These are phyloP conservation scores for Nigrospora oryzae DNA, from an alignment of 2,329 filamentous ascomycete species.

Conservation along the genomic window DNA sequence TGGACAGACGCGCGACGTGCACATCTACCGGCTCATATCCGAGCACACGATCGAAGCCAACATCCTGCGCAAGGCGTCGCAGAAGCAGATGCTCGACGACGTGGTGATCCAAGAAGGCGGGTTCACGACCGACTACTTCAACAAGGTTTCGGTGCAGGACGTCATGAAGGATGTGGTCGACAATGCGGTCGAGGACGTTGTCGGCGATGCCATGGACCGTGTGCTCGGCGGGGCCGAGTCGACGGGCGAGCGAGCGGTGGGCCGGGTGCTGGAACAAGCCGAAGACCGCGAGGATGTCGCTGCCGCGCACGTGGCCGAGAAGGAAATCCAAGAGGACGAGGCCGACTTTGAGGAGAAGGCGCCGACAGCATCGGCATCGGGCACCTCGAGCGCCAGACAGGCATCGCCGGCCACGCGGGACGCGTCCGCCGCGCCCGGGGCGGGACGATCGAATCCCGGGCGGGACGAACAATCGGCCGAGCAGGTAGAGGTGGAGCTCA, in stretches of 20 bases:
- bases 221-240: slow-evolving; percentile 63
- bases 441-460: slow-evolving; percentile 26
- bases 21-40: slow-evolving; percentile 91
- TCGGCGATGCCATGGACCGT: slow-evolving; percentile 70
- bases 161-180: slow-evolving; percentile 53
- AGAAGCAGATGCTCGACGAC: slow-evolving; percentile 96
- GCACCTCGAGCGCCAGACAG: slow-evolving; percentile 40
- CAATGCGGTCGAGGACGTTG: slow-evolving; percentile 33
- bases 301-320: slow-evolving; percentile 79
- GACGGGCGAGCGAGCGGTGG: slow-evolving; percentile 52
- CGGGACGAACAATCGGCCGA: slow-evolving; percentile 28
- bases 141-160: slow-evolving; percentile 62
- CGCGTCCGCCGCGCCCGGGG: slow-evolving; percentile 20
- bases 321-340: slow-evolving; percentile 80
- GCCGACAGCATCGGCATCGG: slow-evolving; percentile 31
- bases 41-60: slow-evolving; percentile 97
- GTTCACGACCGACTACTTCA: slow-evolving; percentile 95
- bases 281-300: slow-evolving; percentile 89
- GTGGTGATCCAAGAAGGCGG: slow-evolving; percentile 97
- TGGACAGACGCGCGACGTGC: slow-evolving; percentile 92
- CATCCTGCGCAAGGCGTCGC: slow-evolving; percentile 90
- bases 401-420: slow-evolving; percentile 36
- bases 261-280: slow-evolving; percentile 73
- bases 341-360: slow-evolving; percentile 72
- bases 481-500: slow-evolving; percentile 38